A percentile compares a stretch with the other conserved stretches of the same genome.
Evolutionary conservation across 306 rosid genomes (phyloP).

Genomic region (Malus sieversii): DNA sequence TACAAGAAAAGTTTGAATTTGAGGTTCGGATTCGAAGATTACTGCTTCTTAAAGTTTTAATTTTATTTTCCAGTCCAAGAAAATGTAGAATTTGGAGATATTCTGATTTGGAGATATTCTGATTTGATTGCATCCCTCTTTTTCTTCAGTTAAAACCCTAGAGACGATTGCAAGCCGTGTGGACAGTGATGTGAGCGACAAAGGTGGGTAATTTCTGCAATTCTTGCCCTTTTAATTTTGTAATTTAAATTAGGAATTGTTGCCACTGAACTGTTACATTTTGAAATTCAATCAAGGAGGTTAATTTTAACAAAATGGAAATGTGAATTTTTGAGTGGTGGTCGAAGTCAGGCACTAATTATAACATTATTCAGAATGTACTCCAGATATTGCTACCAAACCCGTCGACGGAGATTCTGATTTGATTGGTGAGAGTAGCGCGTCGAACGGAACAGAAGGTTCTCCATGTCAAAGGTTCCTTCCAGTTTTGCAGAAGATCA

Average conservation of each 20-base stretch:
- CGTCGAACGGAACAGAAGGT: slow-evolving; percentile 41
- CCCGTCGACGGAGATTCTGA: slow-evolving; percentile 28
- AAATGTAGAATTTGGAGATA: neutral
- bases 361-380: neutral
- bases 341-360: neutral
- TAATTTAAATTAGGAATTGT: neutral
- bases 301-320: neutral
- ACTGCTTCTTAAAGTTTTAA: too few species aligned
- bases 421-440: slow-evolving; percentile 33
- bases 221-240: neutral
- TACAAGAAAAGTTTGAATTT: slow-evolving; percentile 1
- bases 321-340: neutral
- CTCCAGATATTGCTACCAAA: slow-evolving; percentile 27
- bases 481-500: slow-evolving; percentile 70
- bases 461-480: slow-evolving; percentile 58
- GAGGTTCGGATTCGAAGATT: neutral
- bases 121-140: neutral
- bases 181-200: neutral
- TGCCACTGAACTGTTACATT: neutral
- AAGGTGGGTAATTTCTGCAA: neutral
- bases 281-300: neutral
- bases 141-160: slow-evolving; percentile 8
- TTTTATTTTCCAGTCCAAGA: neutral
- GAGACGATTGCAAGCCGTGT: neutral
- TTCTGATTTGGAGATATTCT: neutral